Base-by-base conservation (phyloP, 129 eudicot genomes). In the Flaveria sonorensis region DNA sequence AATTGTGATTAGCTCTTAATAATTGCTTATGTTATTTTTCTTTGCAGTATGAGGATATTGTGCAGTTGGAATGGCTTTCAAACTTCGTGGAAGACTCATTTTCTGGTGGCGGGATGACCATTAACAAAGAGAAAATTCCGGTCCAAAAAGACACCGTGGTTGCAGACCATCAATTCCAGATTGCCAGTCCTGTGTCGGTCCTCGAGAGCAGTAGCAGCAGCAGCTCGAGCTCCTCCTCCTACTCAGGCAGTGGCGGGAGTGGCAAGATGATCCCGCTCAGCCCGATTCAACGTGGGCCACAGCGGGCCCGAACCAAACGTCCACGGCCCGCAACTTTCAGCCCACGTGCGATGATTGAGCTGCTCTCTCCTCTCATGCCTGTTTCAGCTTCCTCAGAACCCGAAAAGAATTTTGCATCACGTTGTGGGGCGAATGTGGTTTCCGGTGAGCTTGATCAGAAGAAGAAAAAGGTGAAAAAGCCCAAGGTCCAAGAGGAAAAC, bases 51-150 rank as follows among this genome's bases (percentile, higher is more conserved):
- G 96, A 89, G 65, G 99, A 94, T 73, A 91, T 94, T 46, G 89
- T 85, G 13, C 96, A 91, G 53, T 88, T 91, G 10, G 99, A 94
- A 79, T 94, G 99, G 99, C 92, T 91, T 68, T 91, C 99, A 8
- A 91, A 84, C 21, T 94, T 89, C 39, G 88, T 91, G 83, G 99
- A 91, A 81, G 99, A 91, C 63, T 91, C 97, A 13, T 94, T 94
- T 79, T 80, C 97, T 1, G 89, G 89, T 77, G 86, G 88, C 16
- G 98, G 97, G 14, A 19, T 87, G 92, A 89, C 93, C 13, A 57
- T 89, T 46, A 79, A 82, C 64, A 87, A 86, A 47, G 86, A 82
- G 24, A 70, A 72, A 26, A 26, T 71, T 39, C 48, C 82, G 24
- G 70, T 73, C 69, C 77, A 70, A 46, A 86, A 86, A 72, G 89